Evolutionary conservation across 257 asterid genomes (phyloP).

Genomic region (Solanum infundibuliforme): DNA sequence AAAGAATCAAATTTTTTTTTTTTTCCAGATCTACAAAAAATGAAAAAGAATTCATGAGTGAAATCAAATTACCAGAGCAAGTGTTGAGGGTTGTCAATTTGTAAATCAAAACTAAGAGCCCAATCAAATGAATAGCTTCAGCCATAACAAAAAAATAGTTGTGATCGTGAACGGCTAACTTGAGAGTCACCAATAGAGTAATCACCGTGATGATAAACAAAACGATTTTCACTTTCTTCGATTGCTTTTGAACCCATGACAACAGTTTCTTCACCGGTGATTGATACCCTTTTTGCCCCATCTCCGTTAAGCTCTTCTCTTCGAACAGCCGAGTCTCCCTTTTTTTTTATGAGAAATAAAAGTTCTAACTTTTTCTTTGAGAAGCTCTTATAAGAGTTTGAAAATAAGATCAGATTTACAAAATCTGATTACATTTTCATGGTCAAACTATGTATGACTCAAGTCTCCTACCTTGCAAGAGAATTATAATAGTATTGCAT

Average conservation of each 20-base stretch:
- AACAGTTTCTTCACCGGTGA: constrained; percentile 48
- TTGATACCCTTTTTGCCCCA: constrained; percentile 61
- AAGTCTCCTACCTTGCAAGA: not conserved
- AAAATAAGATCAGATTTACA: not conserved
- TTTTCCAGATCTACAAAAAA: not conserved
- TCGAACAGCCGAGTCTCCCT: not conserved
- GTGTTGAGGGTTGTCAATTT: constrained; percentile 64
- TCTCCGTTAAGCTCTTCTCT: not conserved
- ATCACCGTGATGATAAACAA: constrained; percentile 27
- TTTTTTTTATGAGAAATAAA: not conserved
- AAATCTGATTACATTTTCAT: too few species aligned
- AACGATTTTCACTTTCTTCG: constrained; percentile 50
- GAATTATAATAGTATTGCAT: too few species aligned
- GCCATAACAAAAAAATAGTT: constrained; percentile 51
- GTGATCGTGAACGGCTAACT: constrained; percentile 29
- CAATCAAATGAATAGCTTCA: constrained; percentile 55
- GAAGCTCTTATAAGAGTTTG: not conserved
- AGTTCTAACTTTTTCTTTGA: not conserved
- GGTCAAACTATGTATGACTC: not conserved
- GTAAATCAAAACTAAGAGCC: constrained; percentile 60
- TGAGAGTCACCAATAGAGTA: constrained; percentile 52
- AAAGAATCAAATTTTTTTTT: not conserved
- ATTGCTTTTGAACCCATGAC: constrained; percentile 62
- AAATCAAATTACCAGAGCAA: constrained; percentile 49
- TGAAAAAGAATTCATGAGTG: not conserved